Percentiles rank a stretch among this genome's conserved stretches.
These are phyloP conservation scores for Colletotrichum destructivum DNA, from an alignment of 2,329 filamentous ascomycete genomes.

Conservation along the genomic window DNA sequence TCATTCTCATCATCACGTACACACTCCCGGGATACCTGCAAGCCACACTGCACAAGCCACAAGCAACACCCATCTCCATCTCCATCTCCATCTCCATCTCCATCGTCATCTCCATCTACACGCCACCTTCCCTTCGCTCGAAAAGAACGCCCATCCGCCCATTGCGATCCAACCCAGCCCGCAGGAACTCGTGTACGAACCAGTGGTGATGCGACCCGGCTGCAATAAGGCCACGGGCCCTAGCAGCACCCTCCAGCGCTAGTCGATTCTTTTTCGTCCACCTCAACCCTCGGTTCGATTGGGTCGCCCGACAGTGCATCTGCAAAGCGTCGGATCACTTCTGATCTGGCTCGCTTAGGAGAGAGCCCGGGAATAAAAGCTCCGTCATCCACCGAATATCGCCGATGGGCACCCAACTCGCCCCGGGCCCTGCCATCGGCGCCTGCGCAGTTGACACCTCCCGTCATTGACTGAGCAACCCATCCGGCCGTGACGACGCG, in stretches of 20 bases:
- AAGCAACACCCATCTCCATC: no score
- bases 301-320: neutral
- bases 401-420: neutral
- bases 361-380: neutral
- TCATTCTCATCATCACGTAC: no score
- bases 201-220: neutral
- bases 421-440: neutral
- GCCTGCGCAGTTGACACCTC: neutral
- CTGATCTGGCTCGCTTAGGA: neutral
- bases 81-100: no score
- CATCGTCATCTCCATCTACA: no score
- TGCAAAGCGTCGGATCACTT: neutral
- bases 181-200: no score
- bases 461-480: neutral
- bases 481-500: slow-evolving; percentile 10
- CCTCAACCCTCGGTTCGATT: neutral
- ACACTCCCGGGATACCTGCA: no score
- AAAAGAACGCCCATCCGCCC: no score
- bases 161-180: no score
- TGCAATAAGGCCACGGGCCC: neutral
- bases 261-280: neutral
- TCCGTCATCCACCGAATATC: slow-evolving; percentile 9
- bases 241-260: neutral
- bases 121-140: no score
- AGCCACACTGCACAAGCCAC: no score